These are phyloP conservation scores for Malus asiatica DNA, from an alignment of 306 rosid species.

Conservation along the genomic window DNA sequence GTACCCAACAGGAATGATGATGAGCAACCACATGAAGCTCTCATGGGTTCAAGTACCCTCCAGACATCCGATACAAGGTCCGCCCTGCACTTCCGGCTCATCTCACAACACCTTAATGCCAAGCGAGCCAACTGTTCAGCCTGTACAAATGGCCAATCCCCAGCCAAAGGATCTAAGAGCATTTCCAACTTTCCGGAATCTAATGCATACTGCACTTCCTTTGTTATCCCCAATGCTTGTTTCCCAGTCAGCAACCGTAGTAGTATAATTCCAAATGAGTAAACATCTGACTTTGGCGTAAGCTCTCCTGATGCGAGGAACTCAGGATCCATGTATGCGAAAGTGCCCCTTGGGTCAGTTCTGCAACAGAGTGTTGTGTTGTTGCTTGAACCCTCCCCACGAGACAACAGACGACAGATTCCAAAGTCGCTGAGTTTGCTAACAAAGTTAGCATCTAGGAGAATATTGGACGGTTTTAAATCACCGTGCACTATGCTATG, in stretches of 20 bases:
- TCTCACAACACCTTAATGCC: conserved; percentile 78
- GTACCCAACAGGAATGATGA: conserved; percentile 36
- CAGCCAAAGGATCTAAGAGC: conserved; percentile 84
- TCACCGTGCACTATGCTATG: conserved; percentile 77
- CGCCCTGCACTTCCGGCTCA: conserved; percentile 52
- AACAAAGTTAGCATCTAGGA: conserved; percentile 61
- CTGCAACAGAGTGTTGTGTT: conserved; percentile 34
- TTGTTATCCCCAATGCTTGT: conserved; percentile 50
- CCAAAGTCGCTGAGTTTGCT: conserved; percentile 87
- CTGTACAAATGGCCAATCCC: conserved; percentile 77
- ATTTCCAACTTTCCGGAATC: conserved; percentile 43
- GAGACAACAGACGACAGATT: conserved; percentile 42
- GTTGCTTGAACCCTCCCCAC: conserved; percentile 30
- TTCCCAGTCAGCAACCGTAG: conserved; percentile 62
- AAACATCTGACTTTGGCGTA: conserved; percentile 72
- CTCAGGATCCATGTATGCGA: conserved; percentile 77
- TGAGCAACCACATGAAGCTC: conserved; percentile 45
- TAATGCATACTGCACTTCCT: conserved; percentile 51
- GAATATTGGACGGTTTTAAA: conserved; percentile 69
- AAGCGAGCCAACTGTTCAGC: conserved; percentile 58
- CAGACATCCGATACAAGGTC: conserved; percentile 66
- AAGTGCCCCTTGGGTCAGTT: conserved; percentile 64
- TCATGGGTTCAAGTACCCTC: conserved; percentile 70
- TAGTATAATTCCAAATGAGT: conserved; percentile 80
- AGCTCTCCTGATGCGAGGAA: conserved; percentile 64